Percentiles rank a stretch among this genome's conserved stretches.
Conservation (phyloP, 2,329 filamentous ascomycete species). For the Cladophialophora exuberans region DNA sequence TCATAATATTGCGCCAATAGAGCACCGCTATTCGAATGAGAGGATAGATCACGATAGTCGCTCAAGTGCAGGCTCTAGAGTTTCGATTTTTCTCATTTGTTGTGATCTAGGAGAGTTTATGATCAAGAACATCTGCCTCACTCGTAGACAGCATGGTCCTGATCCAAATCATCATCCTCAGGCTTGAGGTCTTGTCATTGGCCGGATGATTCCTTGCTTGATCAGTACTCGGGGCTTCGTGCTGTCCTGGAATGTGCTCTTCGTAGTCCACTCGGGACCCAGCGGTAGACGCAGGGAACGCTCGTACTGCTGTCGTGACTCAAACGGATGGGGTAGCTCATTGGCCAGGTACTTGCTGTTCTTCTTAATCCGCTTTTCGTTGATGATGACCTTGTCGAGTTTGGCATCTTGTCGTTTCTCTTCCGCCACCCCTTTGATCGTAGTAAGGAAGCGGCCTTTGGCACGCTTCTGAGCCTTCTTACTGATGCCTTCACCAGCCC, state of each 20-base stretch:
- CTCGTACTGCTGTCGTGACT: slow-evolving; percentile 71
- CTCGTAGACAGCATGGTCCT: background rate
- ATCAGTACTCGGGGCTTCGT: slow-evolving; percentile 88
- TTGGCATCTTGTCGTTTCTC: slow-evolving; percentile 80
- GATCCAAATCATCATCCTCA: slow-evolving; percentile 31
- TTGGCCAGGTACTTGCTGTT: slow-evolving; percentile 86
- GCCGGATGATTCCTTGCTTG: slow-evolving; percentile 86
- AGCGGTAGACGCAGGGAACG: slow-evolving; percentile 81
- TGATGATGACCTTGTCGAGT: slow-evolving; percentile 84
- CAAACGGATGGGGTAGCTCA: slow-evolving; percentile 84
- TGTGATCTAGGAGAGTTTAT: background rate
- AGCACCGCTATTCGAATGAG: too few species aligned
- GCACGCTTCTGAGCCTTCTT: slow-evolving; percentile 62
- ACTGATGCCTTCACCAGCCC: slow-evolving; percentile 83
- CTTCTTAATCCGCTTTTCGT: slow-evolving; percentile 88
- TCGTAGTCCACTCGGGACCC: slow-evolving; percentile 95
- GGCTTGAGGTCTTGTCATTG: slow-evolving; percentile 76
- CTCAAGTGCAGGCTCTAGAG: background rate
- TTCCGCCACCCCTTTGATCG: slow-evolving; percentile 70
- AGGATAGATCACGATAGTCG: background rate
- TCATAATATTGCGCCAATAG: background rate
- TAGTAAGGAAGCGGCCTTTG: slow-evolving; percentile 56
- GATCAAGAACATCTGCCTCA: background rate
- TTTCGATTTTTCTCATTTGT: background rate
- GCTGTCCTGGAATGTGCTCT: slow-evolving; percentile 85